Conservation (phyloP, 2,329 filamentous ascomycete genomes). For the Cryphonectria carpinicola region DNA sequence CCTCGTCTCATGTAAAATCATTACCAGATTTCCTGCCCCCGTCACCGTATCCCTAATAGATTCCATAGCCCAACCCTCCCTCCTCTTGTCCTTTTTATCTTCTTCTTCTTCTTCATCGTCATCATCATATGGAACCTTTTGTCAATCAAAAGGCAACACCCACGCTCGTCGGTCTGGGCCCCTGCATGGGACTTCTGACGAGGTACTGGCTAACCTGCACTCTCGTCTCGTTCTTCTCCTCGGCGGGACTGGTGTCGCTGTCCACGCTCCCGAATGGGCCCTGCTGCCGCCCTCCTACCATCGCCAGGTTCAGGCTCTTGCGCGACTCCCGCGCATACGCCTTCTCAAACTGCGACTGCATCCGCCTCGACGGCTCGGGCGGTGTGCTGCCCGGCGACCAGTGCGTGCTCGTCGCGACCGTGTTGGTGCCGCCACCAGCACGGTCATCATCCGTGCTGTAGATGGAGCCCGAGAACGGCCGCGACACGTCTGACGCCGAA, state of each 20-base stretch:
- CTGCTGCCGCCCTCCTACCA: not conserved
- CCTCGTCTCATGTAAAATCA: conserved; percentile 20
- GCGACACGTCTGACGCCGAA: conserved; percentile 41
- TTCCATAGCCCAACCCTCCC: not conserved
- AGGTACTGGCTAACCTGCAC: conserved; percentile 17
- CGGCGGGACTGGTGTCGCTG: conserved; percentile 16
- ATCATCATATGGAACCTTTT: too few species aligned
- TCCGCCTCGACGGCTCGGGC: conserved; percentile 35
- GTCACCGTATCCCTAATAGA: not conserved
- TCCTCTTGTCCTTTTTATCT: not conserved
- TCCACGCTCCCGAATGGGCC: conserved; percentile 24
- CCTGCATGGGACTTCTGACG: conserved; percentile 22
- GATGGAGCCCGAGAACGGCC: conserved; percentile 48
- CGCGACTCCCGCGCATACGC: conserved; percentile 34
- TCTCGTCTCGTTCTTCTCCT: conserved; percentile 20
- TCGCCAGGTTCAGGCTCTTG: conserved; percentile 21
- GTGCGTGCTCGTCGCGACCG: conserved; percentile 38
- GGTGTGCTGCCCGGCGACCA: conserved; percentile 54
- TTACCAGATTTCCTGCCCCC: not conserved
- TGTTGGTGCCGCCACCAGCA: conserved; percentile 26
- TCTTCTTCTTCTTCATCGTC: too few species aligned
- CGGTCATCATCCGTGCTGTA: conserved; percentile 50
- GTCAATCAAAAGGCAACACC: conserved; percentile 49
- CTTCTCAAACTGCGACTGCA: conserved; percentile 44
- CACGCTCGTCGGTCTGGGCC: conserved; percentile 46